These are phyloP conservation scores for Cucurbita argyrosperma DNA, from an alignment of 306 rosid genomes.

Conservation along the genomic window DNA sequence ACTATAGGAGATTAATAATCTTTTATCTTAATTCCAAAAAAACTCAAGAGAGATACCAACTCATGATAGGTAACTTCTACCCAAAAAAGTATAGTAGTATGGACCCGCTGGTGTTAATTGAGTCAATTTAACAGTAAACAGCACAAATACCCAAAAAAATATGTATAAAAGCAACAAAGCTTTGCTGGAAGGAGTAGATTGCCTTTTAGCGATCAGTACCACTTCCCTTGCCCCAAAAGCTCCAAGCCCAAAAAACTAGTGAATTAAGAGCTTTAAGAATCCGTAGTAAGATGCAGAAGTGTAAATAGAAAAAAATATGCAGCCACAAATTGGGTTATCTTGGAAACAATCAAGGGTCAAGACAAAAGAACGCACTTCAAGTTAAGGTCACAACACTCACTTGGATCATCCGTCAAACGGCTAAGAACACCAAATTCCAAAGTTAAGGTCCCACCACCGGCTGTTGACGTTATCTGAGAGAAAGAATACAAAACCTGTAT, in stretches of 20 bases:
- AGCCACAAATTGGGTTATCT: not conserved
- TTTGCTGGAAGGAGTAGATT: not conserved
- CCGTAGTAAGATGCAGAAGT: not conserved
- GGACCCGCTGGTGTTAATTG: not conserved
- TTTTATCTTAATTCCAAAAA: not conserved
- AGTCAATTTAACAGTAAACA: not conserved
- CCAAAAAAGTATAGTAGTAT: not conserved
- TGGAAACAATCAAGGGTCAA: not conserved
- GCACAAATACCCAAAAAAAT: not conserved
- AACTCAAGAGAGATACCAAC: not conserved
- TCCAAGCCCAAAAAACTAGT: not conserved
- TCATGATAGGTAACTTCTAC: not conserved
- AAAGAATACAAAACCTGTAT: conserved; percentile 8
- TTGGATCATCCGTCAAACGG: conserved; percentile 78
- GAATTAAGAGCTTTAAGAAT: not conserved
- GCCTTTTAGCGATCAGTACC: not conserved
- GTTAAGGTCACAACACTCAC: conserved; percentile 32
- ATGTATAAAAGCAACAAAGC: not conserved
- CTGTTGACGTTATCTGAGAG: conserved; percentile 85
- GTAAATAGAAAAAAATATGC: not conserved
- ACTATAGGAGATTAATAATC: not conserved
- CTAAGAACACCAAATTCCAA: conserved; percentile 94
- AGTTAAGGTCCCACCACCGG: conserved; percentile 98
- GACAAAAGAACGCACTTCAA: conserved; percentile 2
- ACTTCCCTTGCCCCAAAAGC: not conserved